Evolutionary conservation across 2,329 filamentous ascomycete genomes (phyloP).

Genomic region (Fusarium sp.): DNA sequence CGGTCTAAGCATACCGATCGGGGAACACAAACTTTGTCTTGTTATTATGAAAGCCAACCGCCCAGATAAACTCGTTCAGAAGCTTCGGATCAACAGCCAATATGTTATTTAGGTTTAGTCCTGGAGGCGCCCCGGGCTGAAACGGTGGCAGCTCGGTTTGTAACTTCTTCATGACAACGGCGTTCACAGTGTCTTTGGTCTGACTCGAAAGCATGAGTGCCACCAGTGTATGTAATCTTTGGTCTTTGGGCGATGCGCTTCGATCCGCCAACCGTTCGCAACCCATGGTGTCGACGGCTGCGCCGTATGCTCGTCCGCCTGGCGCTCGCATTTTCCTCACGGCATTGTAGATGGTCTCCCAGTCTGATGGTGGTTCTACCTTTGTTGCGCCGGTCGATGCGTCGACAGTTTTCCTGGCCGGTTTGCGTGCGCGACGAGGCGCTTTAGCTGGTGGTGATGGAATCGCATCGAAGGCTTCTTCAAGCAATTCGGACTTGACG

Average conservation of each 20-base stretch:
- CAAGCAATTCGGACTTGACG: constrained; percentile 59
- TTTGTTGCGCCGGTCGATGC: constrained; percentile 58
- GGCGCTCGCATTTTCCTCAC: constrained; percentile 82
- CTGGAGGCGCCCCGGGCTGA: constrained; percentile 60
- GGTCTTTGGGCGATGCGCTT: constrained; percentile 66
- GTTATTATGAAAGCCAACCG: constrained; percentile 95
- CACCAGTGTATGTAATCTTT: constrained; percentile 88
- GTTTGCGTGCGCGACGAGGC: constrained; percentile 60
- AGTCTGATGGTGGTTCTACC: constrained; percentile 78
- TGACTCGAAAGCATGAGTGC: constrained; percentile 93
- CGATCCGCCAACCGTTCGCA: constrained; percentile 82
- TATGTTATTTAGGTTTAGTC: constrained; percentile 83
- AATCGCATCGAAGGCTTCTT: constrained; percentile 47
- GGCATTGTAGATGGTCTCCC: constrained; percentile 84
- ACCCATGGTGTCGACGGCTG: constrained; percentile 97
- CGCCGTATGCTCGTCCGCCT: constrained; percentile 73
- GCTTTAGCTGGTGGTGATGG: constrained; percentile 48
- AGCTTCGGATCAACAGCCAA: constrained; percentile 76
- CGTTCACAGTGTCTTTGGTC: constrained; percentile 93
- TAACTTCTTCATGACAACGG: constrained; percentile 84
- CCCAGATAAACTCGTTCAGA: constrained; percentile 82
- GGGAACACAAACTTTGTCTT: constrained; percentile 75
- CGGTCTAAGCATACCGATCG: not conserved
- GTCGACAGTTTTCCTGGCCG: constrained; percentile 62
- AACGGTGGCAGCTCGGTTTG: constrained; percentile 78